phyloP scores from a whole-genome alignment of 306 rosid genomes.

The Quercus cerris region DNA sequence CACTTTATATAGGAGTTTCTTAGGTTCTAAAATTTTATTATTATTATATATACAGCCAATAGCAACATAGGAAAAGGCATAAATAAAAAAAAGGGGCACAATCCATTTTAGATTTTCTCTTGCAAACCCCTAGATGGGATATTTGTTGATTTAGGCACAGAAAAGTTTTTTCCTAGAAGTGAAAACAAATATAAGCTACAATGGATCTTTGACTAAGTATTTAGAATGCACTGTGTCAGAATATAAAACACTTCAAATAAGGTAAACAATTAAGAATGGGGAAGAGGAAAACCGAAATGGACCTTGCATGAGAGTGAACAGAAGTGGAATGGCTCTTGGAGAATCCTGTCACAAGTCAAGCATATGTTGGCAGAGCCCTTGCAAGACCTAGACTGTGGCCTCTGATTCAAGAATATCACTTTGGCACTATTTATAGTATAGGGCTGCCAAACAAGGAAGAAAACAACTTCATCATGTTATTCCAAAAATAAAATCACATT shows the following conservation, averaged over 20 bases:
- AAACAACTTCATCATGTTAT: neutral
- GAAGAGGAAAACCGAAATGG: conserved; percentile 4
- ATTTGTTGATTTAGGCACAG: neutral
- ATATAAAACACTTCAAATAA: neutral
- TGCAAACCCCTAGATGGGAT: neutral
- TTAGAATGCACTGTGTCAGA: neutral
- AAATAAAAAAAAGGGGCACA: too few species aligned
- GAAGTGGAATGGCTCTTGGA: conserved; percentile 86
- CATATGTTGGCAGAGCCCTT: conserved; percentile 74
- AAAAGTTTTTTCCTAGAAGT: neutral
- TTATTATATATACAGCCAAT: too few species aligned
- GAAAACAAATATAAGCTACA: neutral
- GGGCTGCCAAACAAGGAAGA: conserved; percentile 53
- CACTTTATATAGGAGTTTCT: too few species aligned
- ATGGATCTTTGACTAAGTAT: neutral
- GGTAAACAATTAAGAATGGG: neutral
- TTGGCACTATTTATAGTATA: conserved; percentile 92
- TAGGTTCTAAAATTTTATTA: too few species aligned
- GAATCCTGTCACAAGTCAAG: conserved; percentile 88
- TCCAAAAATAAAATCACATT: neutral
- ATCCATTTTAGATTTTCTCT: neutral
- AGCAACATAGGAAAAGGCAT: too few species aligned
- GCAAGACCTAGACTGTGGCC: conserved; percentile 82
- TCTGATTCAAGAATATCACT: conserved; percentile 87
- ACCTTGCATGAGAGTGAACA: conserved; percentile 99